phyloP scores from a whole-genome alignment of 352 stramenopile species.

The Phytopythium delawarense region DNA sequence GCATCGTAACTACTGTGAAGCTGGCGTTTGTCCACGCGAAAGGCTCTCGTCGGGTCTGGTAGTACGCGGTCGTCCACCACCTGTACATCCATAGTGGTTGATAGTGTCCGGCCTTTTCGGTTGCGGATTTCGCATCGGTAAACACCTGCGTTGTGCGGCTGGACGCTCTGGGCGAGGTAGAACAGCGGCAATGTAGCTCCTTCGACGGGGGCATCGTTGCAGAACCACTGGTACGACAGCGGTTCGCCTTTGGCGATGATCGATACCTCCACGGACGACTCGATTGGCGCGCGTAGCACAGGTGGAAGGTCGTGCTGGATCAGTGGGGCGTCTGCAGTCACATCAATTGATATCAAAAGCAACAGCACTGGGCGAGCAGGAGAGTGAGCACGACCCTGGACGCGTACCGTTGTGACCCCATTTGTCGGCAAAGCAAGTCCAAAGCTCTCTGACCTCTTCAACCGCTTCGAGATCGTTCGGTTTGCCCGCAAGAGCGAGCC shows the following conservation, averaged over 20 bases:
- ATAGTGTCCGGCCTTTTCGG: slow-evolving; percentile 30
- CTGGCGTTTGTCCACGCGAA: slow-evolving; percentile 24
- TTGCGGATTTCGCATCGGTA: slow-evolving; percentile 67
- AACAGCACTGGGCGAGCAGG: neutral
- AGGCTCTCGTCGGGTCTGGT: slow-evolving; percentile 35
- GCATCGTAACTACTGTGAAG: slow-evolving; percentile 10
- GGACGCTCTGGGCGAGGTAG: slow-evolving; percentile 47
- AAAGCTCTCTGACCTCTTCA: slow-evolving; percentile 26
- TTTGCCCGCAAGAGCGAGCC: slow-evolving; percentile 12
- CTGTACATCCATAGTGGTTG: slow-evolving; percentile 27
- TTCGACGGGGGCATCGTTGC: slow-evolving; percentile 21
- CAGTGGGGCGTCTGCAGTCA: slow-evolving; percentile 21
- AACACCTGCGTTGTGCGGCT: slow-evolving; percentile 45
- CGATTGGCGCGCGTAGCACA: slow-evolving; percentile 27
- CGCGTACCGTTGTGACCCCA: slow-evolving; percentile 56
- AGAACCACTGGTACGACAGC: slow-evolving; percentile 64
- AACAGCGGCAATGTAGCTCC: slow-evolving; percentile 41
- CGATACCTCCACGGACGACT: slow-evolving; percentile 45
- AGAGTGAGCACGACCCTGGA: neutral
- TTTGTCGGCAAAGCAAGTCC: slow-evolving; percentile 47
- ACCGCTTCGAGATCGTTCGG: slow-evolving; percentile 13
- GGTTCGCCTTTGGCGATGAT: slow-evolving; percentile 63
- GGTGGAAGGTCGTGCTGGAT: slow-evolving; percentile 41
- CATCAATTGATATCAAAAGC: neutral
- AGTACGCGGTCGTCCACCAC: slow-evolving; percentile 45